Base-by-base conservation (phyloP, 768 basidiomycete genomes). In the Auricularia sp. region DNA sequence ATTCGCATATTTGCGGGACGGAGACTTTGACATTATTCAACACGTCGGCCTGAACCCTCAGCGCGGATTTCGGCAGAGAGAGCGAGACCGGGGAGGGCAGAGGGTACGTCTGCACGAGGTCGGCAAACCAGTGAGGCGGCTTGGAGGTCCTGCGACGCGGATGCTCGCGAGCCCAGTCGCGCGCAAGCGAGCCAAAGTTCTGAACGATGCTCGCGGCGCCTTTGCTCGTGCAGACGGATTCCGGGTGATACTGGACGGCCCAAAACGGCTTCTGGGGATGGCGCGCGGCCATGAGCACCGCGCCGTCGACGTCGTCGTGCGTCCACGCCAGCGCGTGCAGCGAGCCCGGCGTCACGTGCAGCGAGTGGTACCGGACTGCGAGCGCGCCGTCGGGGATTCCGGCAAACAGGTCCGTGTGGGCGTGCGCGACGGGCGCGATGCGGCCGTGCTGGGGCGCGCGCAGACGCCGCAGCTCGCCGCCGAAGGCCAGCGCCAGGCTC, bases 171-270 rank as follows among this genome's bases (percentile, higher is more conserved):
- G 79, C 76, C 88, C 90, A 92, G 7, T 73, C 72, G 61, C 80
- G 77, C 21, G 88, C 85, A 21, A 90, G 77, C 29, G 74, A 73
- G 88, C 88, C 92, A 71, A 92, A 92, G 72, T 91, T 93, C 23
- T 73, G 73, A 64, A 92, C 67, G 16, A 91, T 83, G 64, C 86
- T 80, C n/a, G 80, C 69, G 1, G 90, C 90, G 5, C 87, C 88
- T 2, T 81, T 83, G 53, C 78, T 76, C 2, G 90, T 93, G 68
- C 87, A 80, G 3, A 88, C 83, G 3, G 91, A 93, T 71, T 93
- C 91, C 5, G 91, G 91, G 71, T 93, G 91, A 72, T 93, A 93
- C 70, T 93, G 91, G 29, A 93, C 91, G 3, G 88, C 90, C 87
- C 88, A 93, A 70, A 91, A 90, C 3, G 91, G 91, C 66, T 79